phyloP scores from a whole-genome alignment of 2,329 filamentous ascomycete genomes.

The Epichloe aotearoae region DNA sequence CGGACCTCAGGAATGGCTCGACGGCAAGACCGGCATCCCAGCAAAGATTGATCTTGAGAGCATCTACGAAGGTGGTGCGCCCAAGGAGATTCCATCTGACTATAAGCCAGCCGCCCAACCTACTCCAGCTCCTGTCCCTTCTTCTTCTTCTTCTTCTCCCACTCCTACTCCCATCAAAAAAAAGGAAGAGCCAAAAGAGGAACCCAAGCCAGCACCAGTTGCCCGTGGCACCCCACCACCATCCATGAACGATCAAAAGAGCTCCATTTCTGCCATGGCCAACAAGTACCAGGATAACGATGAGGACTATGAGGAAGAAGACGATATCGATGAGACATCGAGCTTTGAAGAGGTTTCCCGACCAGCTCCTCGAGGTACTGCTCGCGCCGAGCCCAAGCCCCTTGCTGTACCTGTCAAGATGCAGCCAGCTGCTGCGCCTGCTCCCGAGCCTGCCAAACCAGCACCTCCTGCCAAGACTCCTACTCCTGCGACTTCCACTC shows the following conservation, averaged over 20 bases:
- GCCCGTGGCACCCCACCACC: constrained; percentile 37
- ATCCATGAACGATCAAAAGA: constrained; percentile 71
- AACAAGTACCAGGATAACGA: constrained; percentile 70
- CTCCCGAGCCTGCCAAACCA: constrained; percentile 15
- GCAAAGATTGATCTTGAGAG: constrained; percentile 90
- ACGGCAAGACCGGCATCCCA: constrained; percentile 70
- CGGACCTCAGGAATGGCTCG: constrained; percentile 70
- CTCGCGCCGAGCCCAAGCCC: constrained; percentile 28
- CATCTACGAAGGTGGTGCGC: constrained; percentile 71
- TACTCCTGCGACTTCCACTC: constrained; percentile 17
- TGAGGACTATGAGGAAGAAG: constrained; percentile 48
- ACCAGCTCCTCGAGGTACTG: constrained; percentile 47
- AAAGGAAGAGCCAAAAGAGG: constrained; percentile 20
- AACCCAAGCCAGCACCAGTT: constrained; percentile 33
- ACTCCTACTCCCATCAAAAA: constrained; percentile 30
- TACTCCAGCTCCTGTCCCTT: constrained; percentile 23
- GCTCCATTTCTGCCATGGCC: constrained; percentile 73
- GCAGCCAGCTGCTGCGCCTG: constrained; percentile 10
- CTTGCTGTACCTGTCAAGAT: constrained; percentile 21
- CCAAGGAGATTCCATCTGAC: constrained; percentile 61
- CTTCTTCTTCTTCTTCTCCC: neutral
- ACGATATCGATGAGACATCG: constrained; percentile 53
- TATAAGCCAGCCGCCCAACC: constrained; percentile 44
- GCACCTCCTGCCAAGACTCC: constrained; percentile 19
- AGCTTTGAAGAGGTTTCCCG: constrained; percentile 81